These are phyloP conservation scores for Erysimum cheiranthoides DNA, from an alignment of 345 rosid genomes.

Conservation along the genomic window DNA sequence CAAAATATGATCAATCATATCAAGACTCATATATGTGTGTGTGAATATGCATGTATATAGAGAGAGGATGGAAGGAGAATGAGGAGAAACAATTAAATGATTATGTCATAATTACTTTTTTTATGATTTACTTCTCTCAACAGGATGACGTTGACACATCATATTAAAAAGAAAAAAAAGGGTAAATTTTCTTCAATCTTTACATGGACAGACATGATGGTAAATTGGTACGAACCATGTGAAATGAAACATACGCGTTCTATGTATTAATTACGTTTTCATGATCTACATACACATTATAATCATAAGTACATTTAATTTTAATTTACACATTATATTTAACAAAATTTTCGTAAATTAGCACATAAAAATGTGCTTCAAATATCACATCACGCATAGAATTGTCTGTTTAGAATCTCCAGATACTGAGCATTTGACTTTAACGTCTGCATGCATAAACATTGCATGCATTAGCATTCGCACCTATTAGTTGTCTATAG, in stretches of 20 bases:
- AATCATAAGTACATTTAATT: not conserved
- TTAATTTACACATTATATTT: not conserved
- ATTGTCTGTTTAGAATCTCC: constrained; percentile 38
- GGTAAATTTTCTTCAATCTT: constrained; percentile 32
- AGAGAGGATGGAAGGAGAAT: constrained; percentile 43
- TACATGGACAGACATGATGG: constrained; percentile 44
- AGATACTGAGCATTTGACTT: constrained; percentile 47
- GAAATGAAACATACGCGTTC: constrained; percentile 20
- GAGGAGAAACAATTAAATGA: constrained; percentile 49
- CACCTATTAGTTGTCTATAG: constrained; percentile 47
- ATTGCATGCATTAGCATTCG: constrained; percentile 49
- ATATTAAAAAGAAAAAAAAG: constrained; percentile 29
- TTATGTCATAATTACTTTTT: constrained; percentile 49
- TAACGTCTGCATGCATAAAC: constrained; percentile 46
- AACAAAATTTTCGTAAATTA: not conserved
- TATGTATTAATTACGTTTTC: constrained; percentile 1
- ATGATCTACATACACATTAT: not conserved
- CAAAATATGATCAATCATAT: constrained; percentile 41
- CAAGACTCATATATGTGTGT: constrained; percentile 29
- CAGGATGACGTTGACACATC: constrained; percentile 49
- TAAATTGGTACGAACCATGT: constrained; percentile 35
- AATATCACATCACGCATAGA: constrained; percentile 27
- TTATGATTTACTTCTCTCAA: constrained; percentile 42
- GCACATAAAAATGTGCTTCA: not conserved
- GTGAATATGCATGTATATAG: constrained; percentile 28